Percentiles rank a stretch among this genome's conserved stretches.
Evolutionary conservation across 108 stramenopile species (phyloP).

Genomic region (Schizochytrium sp.): DNA sequence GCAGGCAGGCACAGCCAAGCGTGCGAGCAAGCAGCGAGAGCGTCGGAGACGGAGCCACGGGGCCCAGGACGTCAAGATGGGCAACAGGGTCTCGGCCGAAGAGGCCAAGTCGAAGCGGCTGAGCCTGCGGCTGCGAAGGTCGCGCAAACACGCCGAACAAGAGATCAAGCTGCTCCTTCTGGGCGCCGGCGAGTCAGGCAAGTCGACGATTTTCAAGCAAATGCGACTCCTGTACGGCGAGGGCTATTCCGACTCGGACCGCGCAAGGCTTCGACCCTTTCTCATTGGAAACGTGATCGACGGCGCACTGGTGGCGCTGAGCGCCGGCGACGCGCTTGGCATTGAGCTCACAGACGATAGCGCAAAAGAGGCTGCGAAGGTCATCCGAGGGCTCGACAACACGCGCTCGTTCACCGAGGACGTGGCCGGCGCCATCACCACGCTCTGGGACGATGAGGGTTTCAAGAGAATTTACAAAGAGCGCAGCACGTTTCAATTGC

Average conservation of each 20-base stretch:
- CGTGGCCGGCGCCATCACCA: background rate
- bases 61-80: background rate
- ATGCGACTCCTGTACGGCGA: conserved; percentile 40
- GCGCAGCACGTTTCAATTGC: conserved; percentile 23
- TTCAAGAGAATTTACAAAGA: conserved; percentile 21
- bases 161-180: conserved; percentile 38
- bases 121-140: background rate
- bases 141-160: background rate
- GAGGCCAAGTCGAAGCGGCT: background rate
- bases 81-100: background rate
- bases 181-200: conserved; percentile 41
- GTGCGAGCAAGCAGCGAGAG: no score
- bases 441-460: conserved; percentile 32
- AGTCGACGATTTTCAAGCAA: conserved; percentile 47
- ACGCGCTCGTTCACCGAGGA: background rate
- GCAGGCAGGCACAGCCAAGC: no score
- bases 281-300: conserved; percentile 23
- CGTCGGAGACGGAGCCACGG: no score
- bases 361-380: background rate
- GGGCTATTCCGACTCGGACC: conserved; percentile 24
- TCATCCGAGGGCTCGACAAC: background rate
- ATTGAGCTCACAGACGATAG: background rate
- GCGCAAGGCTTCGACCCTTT: background rate
- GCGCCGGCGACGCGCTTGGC: background rate
- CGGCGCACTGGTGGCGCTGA: background rate